Conservation (phyloP, 2,329 filamentous ascomycete species). For the Metarhizium anisopliae region DNA sequence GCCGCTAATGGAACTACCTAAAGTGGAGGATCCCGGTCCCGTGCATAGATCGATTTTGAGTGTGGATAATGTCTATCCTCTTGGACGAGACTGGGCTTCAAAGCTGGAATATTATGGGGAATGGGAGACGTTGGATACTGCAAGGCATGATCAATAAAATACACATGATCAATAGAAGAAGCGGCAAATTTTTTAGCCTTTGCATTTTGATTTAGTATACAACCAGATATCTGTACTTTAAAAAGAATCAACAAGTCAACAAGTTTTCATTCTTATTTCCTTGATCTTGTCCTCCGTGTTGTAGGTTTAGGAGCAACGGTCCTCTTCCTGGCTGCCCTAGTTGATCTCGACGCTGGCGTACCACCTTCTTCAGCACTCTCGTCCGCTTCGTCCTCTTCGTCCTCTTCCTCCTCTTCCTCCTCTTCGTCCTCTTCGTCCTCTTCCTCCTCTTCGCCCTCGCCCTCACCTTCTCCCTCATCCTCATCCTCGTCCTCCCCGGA, state of each 20-base stretch:
- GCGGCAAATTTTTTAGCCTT: neutral
- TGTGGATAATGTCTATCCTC: constrained; percentile 27
- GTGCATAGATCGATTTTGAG: constrained; percentile 19
- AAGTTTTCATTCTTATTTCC: neutral
- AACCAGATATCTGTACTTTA: neutral
- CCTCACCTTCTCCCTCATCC: no score
- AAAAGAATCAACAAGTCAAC: constrained; percentile 1
- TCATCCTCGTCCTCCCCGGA: constrained; percentile 19
- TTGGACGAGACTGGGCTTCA: constrained; percentile 30
- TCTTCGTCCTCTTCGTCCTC: constrained; percentile 19
- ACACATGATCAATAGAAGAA: neutral
- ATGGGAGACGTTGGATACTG: constrained; percentile 28
- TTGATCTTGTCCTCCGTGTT: constrained; percentile 6
- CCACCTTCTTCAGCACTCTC: constrained; percentile 13
- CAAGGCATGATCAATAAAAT: neutral
- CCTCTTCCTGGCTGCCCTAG: constrained; percentile 3
- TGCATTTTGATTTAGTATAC: neutral
- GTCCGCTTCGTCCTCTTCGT: constrained; percentile 16
- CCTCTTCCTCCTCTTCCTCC: constrained; percentile 19
- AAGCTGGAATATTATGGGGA: constrained; percentile 27
- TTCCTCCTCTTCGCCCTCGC: no score
- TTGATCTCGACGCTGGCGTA: constrained; percentile 28
- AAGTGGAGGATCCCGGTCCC: constrained; percentile 19
- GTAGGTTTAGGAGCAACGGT: constrained; percentile 3
- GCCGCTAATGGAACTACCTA: constrained; percentile 25